Evolutionary conservation across 805 yeast species (phyloP).

Genomic region (Metschnikowia dekortorum): DNA sequence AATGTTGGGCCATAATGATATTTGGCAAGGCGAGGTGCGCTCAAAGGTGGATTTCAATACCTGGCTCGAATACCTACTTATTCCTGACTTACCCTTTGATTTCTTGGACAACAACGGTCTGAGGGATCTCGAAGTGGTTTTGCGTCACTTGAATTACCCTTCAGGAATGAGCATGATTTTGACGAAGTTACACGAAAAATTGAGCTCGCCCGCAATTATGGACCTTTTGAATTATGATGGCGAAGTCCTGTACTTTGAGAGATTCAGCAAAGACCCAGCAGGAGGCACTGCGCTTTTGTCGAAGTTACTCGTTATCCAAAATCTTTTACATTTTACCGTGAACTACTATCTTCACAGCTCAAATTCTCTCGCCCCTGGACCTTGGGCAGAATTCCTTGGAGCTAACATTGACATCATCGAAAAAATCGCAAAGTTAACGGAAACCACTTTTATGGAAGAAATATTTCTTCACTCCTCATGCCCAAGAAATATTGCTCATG

Average conservation of each 20-base stretch:
- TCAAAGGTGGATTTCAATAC: neutral
- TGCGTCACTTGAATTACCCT: neutral
- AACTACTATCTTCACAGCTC: constrained; percentile 35
- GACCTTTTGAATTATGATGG: constrained; percentile 26
- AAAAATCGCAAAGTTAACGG: constrained; percentile 43
- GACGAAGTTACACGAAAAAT: neutral
- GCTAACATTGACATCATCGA: constrained; percentile 24
- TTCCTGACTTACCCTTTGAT: constrained; percentile 2
- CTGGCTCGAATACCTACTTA: neutral
- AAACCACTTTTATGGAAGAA: constrained; percentile 56
- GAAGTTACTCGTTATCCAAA: constrained; percentile 36
- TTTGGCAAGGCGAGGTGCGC: neutral
- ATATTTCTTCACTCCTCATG: constrained; percentile 40
- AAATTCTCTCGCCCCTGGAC: neutral
- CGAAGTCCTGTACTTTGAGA: constrained; percentile 33
- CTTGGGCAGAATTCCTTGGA: constrained; percentile 3
- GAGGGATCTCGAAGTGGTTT: neutral
- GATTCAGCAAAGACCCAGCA: constrained; percentile 22
- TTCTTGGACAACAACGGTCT: constrained; percentile 1
- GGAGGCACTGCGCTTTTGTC: constrained; percentile 32
- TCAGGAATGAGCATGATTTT: neutral
- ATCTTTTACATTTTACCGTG: constrained; percentile 29
- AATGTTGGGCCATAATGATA: neutral
- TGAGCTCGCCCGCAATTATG: constrained; percentile 27
- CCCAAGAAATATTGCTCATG: neutral